Evolutionary conservation across 495 filamentous ascomycete species (phyloP).

Genomic region (Neohortaea acidophila): DNA sequence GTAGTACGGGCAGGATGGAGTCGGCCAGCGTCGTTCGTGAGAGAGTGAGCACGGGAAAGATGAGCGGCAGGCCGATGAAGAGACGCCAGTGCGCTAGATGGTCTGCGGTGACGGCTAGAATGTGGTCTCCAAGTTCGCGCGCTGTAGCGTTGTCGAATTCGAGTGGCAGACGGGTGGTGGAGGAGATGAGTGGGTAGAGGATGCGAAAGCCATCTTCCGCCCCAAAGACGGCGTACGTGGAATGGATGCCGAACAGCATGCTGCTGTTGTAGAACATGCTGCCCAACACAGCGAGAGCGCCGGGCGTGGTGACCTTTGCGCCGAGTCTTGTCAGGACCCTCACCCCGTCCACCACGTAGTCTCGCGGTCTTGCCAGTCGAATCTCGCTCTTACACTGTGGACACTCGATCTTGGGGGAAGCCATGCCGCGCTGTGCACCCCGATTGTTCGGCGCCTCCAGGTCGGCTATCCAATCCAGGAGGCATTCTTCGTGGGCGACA

Average conservation of each 20-base stretch:
- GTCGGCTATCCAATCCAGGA: constrained; percentile 81
- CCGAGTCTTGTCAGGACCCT: constrained; percentile 40
- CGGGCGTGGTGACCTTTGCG: constrained; percentile 41
- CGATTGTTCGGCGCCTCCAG: constrained; percentile 47
- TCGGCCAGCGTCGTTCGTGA: constrained; percentile 45
- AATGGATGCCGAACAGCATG: constrained; percentile 42
- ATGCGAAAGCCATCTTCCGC: constrained; percentile 40
- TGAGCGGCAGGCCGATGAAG: constrained; percentile 43
- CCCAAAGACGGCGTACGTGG: constrained; percentile 49
- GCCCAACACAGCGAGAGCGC: constrained; percentile 21
- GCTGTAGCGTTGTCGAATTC: constrained; percentile 4
- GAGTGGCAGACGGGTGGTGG: constrained; percentile 6
- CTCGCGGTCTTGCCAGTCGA: constrained; percentile 52
- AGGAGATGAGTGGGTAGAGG: constrained; percentile 21
- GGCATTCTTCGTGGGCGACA: constrained; percentile 77
- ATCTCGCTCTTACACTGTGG: constrained; percentile 81
- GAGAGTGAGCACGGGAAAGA: constrained; percentile 44
- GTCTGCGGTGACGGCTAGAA: constrained; percentile 1
- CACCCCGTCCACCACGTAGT: constrained; percentile 45
- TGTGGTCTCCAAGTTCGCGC: background rate
- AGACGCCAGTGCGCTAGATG: constrained; percentile 25
- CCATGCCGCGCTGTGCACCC: constrained; percentile 9
- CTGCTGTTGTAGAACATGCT: constrained; percentile 32
- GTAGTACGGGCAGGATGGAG: constrained; percentile 43
- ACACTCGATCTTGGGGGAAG: constrained; percentile 50